Conservation (phyloP, 495 filamentous ascomycete genomes). For the Penicillium atrosanguineum region DNA sequence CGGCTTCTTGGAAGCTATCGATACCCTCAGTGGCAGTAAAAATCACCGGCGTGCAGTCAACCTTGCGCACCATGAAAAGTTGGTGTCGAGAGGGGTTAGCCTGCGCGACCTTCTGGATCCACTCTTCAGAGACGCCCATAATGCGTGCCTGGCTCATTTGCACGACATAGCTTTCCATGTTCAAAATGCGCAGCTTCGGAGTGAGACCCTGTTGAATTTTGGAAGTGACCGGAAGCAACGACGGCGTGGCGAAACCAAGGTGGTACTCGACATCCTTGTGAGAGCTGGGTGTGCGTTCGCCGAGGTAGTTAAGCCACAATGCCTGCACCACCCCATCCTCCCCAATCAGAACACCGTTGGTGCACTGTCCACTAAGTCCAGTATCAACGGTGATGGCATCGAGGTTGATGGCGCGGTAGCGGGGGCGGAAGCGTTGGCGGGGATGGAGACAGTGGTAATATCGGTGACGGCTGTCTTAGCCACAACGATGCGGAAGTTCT, state of each 20-base stretch:
- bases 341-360: slow-evolving; percentile 87
- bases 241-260: slow-evolving; percentile 86
- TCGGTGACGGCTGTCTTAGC: slow-evolving; percentile 94
- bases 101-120: slow-evolving; percentile 83
- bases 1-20: slow-evolving; percentile 72
- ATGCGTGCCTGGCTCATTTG: slow-evolving; percentile 97
- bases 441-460: slow-evolving; percentile 95
- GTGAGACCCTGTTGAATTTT: slow-evolving; percentile 77
- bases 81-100: slow-evolving; percentile 91
- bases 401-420: slow-evolving; percentile 93
- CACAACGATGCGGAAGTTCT: slow-evolving; percentile 89
- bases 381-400: slow-evolving; percentile 98
- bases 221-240: slow-evolving; percentile 76
- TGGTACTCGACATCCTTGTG: slow-evolving; percentile 96
- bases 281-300: slow-evolving; percentile 73
- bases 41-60: slow-evolving; percentile 63
- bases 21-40: slow-evolving; percentile 24
- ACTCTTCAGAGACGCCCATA: slow-evolving; percentile 95
- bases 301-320: slow-evolving; percentile 93
- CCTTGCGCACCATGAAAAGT: slow-evolving; percentile 97
- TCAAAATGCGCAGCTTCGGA: slow-evolving; percentile 83
- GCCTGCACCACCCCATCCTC: slow-evolving; percentile 92
- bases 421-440: slow-evolving; percentile 88
- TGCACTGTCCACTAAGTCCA: slow-evolving; percentile 82
- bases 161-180: slow-evolving; percentile 89